Conservation (phyloP, 2,329 filamentous ascomycete genomes). For the Penicillium sp. region DNA sequence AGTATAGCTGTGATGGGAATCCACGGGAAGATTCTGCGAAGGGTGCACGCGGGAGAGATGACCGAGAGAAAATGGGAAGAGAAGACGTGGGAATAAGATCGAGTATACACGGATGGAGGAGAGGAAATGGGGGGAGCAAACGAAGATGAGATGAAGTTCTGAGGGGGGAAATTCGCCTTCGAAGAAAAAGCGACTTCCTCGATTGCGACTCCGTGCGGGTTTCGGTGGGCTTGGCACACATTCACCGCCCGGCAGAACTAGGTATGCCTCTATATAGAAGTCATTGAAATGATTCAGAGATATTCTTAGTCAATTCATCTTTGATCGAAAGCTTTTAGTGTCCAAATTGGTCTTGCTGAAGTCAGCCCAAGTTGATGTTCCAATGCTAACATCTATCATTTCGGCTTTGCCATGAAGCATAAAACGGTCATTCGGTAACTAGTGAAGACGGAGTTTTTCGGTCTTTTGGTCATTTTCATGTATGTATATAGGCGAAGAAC, state of each 20-base stretch:
- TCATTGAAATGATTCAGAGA: not conserved
- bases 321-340: not conserved
- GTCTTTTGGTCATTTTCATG: not conserved
- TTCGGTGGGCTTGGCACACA: conserved; percentile 23
- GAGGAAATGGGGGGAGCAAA: conserved; percentile 12
- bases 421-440: not conserved
- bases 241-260: conserved; percentile 26
- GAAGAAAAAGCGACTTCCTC: conserved; percentile 29
- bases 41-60: conserved; percentile 17
- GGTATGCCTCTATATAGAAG: not conserved
- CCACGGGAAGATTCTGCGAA: conserved; percentile 25
- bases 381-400: not conserved
- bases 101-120: conserved; percentile 7
- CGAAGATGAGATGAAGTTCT: conserved; percentile 22
- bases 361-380: not conserved
- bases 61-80: conserved; percentile 12
- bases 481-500: not conserved
- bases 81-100: conserved; percentile 19
- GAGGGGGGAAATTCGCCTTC: conserved; percentile 24
- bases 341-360: not conserved
- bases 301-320: too few species aligned
- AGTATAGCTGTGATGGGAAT: conserved; percentile 23
- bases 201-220: conserved; percentile 26
- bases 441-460: not conserved
- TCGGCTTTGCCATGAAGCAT: not conserved